These are phyloP conservation scores for Thraustochytrium sp. DNA, from an alignment of 352 stramenopile species.

Conservation along the genomic window DNA sequence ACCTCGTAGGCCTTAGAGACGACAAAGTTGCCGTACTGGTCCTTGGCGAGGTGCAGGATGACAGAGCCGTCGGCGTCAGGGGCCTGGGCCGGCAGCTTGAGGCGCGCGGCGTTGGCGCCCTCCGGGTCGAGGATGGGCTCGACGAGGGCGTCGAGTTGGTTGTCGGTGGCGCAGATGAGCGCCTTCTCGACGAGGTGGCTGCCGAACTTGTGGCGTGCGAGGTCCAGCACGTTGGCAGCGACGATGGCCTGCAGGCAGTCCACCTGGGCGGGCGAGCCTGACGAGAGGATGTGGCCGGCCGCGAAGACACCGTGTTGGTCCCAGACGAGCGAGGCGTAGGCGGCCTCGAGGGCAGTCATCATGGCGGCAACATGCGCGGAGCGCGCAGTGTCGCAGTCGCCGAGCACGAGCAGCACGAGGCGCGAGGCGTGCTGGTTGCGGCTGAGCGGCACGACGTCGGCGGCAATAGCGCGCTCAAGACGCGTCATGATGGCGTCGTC, in stretches of 20 bases:
- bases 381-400: conserved; percentile 16
- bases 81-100: not conserved
- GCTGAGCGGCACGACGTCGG: not conserved
- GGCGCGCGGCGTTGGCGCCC: not conserved
- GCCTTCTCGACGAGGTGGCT: conserved; percentile 41
- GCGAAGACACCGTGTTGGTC: conserved; percentile 41
- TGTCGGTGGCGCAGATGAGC: not conserved
- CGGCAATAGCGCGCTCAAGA: conserved; percentile 4
- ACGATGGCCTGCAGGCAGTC: conserved; percentile 1
- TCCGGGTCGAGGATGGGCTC: not conserved
- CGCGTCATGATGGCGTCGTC: not conserved
- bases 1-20: conserved; percentile 37
- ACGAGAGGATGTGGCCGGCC: not conserved
- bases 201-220: conserved; percentile 45
- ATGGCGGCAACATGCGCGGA: not conserved
- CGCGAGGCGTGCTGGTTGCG: conserved; percentile 15
- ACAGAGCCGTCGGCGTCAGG: not conserved
- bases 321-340: not conserved
- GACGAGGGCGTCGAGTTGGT: not conserved
- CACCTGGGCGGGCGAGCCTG: not conserved
- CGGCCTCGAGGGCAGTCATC: not conserved
- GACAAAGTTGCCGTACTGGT: conserved; percentile 44
- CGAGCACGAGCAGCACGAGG: conserved; percentile 12
- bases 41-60: conserved; percentile 12
- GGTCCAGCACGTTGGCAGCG: conserved; percentile 19